Base-by-base conservation (phyloP, 164 flowering plant species). In the Chimonanthus salicifolius region DNA sequence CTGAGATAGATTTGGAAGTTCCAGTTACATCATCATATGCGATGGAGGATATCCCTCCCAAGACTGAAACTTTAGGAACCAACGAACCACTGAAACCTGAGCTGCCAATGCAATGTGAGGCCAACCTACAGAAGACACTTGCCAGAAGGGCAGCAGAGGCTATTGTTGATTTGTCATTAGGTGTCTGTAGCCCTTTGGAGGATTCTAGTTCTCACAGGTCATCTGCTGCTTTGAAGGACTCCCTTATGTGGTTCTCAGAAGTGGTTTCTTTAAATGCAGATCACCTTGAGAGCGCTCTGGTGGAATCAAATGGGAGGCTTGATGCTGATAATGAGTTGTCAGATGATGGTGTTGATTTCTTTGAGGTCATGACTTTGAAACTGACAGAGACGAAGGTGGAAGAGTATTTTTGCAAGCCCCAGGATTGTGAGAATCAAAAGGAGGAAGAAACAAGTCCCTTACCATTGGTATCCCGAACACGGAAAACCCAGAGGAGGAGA, bases 361-460 rank as follows among this genome's bases (percentile, higher is more conserved):
- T 92, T 68, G 99, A 94, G 81, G 75, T 75, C 51, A 90, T 91
- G 97, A 92, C 93, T 4, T 78, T 96, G 84, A 86, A 81, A 50
- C 77, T 88, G 63, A 71, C 70, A 0, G 98, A 92, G 82, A 83
- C 79, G 9, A 84, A 79, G 62, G 82, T 82, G 75, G 97, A 90
- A 67, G 97, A 94, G 49, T 87, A 81, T 84, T 78, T 82, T 83
- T 85, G 89, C 46, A 77, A 75, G 71, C 86, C 89, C 46, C 77
- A 82, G 67, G 81, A 81, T 65, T 82, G 78, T 10, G 92, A 90
- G 15, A 66, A 71, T 75, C 72, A 71, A 43, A 79, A 75, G 50
- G 73, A 78, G 9, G 90, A 85, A 73, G 98, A 85, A 70, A 69
- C 80, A 2, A 85, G 74, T 45, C 18, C 78, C 44, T 67, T 74